phyloP scores from a whole-genome alignment of 257 asterid genomes.

The Gentiana straminea region DNA sequence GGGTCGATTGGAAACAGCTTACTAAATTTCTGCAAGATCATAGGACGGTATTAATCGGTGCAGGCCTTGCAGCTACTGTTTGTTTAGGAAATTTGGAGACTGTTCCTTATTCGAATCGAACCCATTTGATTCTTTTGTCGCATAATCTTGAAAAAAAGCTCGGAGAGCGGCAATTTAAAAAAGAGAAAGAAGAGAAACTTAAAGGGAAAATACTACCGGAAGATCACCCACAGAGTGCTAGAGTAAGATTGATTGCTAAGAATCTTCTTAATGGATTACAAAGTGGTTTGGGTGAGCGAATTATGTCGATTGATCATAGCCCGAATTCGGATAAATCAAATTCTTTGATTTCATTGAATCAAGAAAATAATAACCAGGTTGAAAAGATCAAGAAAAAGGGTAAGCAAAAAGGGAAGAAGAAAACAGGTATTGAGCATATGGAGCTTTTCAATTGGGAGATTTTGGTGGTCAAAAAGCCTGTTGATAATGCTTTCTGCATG shows the following conservation, averaged over 20 bases:
- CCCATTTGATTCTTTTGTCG: conserved; percentile 77
- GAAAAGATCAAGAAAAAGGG: conserved; percentile 66
- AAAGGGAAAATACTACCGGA: conserved; percentile 76
- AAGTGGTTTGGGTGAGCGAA: conserved; percentile 68
- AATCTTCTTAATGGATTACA: conserved; percentile 66
- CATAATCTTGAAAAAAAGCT: conserved; percentile 38
- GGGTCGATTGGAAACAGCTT: conserved; percentile 51
- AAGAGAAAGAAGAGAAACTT: conserved; percentile 30
- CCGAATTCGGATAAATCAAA: conserved; percentile 14
- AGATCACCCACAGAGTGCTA: conserved; percentile 75
- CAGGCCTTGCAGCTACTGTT: conserved; percentile 56
- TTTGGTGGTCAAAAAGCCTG: conserved; percentile 62
- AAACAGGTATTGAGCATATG: conserved; percentile 46
- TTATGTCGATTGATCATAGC: conserved; percentile 64
- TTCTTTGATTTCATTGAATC: conserved; percentile 27
- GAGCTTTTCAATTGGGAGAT: conserved; percentile 93
- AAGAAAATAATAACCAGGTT: conserved; percentile 86
- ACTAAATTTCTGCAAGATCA: conserved; percentile 4
- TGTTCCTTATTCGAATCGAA: conserved; percentile 73
- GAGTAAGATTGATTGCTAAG: conserved; percentile 57
- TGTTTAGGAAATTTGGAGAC: conserved; percentile 77
- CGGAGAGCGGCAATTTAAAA: conserved; percentile 56
- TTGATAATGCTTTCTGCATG: conserved; percentile 65
- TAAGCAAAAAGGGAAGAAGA: conserved; percentile 48
- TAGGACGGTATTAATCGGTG: conserved; percentile 31